Evolutionary conservation across 2,329 filamentous ascomycete genomes (phyloP).

Genomic region (Penicillium janthinellum): DNA sequence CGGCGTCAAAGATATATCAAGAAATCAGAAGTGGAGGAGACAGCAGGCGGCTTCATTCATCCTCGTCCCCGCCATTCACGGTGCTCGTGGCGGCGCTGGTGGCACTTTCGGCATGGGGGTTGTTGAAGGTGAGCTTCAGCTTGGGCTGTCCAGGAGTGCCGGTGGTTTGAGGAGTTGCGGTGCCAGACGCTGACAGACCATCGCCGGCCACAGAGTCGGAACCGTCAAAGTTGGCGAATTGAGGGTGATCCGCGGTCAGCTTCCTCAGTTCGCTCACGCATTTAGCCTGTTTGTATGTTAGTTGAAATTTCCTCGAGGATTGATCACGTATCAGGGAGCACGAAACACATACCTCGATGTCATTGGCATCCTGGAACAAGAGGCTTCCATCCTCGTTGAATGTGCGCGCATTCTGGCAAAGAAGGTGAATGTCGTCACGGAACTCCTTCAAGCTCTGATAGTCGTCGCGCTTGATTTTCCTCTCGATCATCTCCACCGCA

Average conservation of each 20-base stretch:
- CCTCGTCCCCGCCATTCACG: conserved; percentile 36
- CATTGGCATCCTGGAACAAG: conserved; percentile 87
- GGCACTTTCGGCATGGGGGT: conserved; percentile 38
- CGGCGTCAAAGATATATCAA: not conserved
- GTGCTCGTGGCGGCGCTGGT: conserved; percentile 33
- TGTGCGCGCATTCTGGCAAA: conserved; percentile 88
- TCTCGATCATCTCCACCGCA: conserved; percentile 92
- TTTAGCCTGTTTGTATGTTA: conserved; percentile 44
- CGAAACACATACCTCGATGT: conserved; percentile 74
- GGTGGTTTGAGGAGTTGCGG: conserved; percentile 64
- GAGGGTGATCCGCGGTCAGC: conserved; percentile 57
- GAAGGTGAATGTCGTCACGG: conserved; percentile 75
- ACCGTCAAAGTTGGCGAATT: conserved; percentile 60
- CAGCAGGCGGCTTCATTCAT: conserved; percentile 19
- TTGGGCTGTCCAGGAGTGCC: conserved; percentile 61
- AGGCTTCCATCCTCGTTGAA: conserved; percentile 97
- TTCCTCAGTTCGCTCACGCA: conserved; percentile 56
- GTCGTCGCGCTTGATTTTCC: conserved; percentile 94
- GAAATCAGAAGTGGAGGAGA: conserved; percentile 1
- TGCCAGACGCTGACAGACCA: conserved; percentile 51
- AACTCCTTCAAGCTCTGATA: conserved; percentile 81
- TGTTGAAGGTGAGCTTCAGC: conserved; percentile 67
- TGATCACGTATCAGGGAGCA: not conserved
- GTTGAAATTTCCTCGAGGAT: not conserved
- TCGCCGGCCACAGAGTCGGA: conserved; percentile 51